These are phyloP conservation scores for Aspergillus aculeatus DNA, from an alignment of 2,329 filamentous ascomycete genomes.

Conservation along the genomic window DNA sequence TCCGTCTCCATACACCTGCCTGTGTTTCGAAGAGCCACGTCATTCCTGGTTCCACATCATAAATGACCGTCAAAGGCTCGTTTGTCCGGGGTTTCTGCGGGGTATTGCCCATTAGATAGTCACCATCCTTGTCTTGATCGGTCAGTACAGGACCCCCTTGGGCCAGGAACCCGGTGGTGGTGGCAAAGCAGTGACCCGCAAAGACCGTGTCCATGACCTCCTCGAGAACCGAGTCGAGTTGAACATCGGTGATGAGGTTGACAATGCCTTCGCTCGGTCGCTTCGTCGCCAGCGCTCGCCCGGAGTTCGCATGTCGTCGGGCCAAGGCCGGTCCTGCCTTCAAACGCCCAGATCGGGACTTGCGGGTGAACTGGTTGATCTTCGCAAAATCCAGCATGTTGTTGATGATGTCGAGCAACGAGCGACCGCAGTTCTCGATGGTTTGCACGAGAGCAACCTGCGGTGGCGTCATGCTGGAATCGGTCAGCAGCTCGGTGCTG, in stretches of 20 bases:
- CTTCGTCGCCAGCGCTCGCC: not conserved
- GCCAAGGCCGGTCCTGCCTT: not conserved
- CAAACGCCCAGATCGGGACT: not conserved
- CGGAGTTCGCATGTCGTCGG: not conserved
- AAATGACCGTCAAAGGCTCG: conserved; percentile 2
- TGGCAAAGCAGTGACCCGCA: conserved; percentile 1
- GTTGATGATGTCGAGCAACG: conserved; percentile 40
- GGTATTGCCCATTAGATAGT: not conserved
- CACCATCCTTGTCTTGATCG: not conserved
- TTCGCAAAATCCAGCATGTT: conserved; percentile 30
- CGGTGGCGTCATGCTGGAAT: conserved; percentile 20
- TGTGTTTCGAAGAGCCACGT: conserved; percentile 8
- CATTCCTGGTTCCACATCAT: conserved; percentile 5
- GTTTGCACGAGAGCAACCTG: conserved; percentile 28
- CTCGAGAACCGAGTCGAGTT: conserved; percentile 2
- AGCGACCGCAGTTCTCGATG: conserved; percentile 39
- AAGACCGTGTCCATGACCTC: conserved; percentile 8
- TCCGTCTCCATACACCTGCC: conserved; percentile 11
- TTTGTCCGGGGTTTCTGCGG: not conserved
- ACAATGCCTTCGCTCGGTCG: not conserved
- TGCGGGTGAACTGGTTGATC: conserved; percentile 18
- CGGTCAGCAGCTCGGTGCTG: conserved; percentile 25
- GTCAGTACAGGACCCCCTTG: not conserved
- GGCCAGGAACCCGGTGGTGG: not conserved
- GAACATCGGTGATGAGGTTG: not conserved